Percentiles rank a stretch among this genome's conserved stretches.
phyloP scores from a whole-genome alignment of 2,329 filamentous ascomycete species.

The Penicillium thymicola region DNA sequence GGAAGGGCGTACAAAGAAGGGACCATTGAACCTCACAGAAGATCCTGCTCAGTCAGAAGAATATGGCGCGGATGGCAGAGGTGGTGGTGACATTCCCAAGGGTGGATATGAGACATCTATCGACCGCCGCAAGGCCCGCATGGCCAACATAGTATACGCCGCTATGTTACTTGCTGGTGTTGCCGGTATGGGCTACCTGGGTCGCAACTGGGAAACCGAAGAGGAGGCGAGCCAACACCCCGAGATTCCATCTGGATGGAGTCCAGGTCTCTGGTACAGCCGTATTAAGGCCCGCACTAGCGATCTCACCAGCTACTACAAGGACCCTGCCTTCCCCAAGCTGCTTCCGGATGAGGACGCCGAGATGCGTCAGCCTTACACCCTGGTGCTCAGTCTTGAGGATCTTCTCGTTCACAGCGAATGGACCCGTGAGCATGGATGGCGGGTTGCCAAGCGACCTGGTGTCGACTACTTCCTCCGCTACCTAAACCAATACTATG shows the following conservation, averaged over 20 bases:
- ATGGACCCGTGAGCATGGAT: slow-evolving; percentile 91
- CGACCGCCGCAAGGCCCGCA: slow-evolving; percentile 73
- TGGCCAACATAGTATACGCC: slow-evolving; percentile 72
- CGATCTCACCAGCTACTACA: slow-evolving; percentile 85
- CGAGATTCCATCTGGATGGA: slow-evolving; percentile 78
- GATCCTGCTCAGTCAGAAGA: slow-evolving; percentile 47
- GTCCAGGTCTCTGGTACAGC: slow-evolving; percentile 70
- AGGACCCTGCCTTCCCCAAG: slow-evolving; percentile 91
- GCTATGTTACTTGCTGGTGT: slow-evolving; percentile 56
- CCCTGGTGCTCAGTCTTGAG: slow-evolving; percentile 86
- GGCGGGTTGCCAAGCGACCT: slow-evolving; percentile 90
- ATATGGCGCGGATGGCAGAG: slow-evolving; percentile 49
- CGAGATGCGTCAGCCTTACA: slow-evolving; percentile 80
- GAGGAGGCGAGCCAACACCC: slow-evolving; percentile 68
- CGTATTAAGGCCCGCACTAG: slow-evolving; percentile 72
- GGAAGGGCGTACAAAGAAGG: slow-evolving; percentile 42
- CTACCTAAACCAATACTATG: slow-evolving; percentile 97
- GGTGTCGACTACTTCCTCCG: slow-evolving; percentile 96
- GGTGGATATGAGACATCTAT: slow-evolving; percentile 87
- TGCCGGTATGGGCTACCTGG: slow-evolving; percentile 68
- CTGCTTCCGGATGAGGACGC: slow-evolving; percentile 73
- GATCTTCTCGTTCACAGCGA: slow-evolving; percentile 93
- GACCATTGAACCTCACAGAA: slow-evolving; percentile 52
- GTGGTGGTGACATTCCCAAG: slow-evolving; percentile 63
- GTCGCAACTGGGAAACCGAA: slow-evolving; percentile 77